phyloP scores from a whole-genome alignment of 2,329 filamentous ascomycete species.

The Exophiala phaeomuriformis region DNA sequence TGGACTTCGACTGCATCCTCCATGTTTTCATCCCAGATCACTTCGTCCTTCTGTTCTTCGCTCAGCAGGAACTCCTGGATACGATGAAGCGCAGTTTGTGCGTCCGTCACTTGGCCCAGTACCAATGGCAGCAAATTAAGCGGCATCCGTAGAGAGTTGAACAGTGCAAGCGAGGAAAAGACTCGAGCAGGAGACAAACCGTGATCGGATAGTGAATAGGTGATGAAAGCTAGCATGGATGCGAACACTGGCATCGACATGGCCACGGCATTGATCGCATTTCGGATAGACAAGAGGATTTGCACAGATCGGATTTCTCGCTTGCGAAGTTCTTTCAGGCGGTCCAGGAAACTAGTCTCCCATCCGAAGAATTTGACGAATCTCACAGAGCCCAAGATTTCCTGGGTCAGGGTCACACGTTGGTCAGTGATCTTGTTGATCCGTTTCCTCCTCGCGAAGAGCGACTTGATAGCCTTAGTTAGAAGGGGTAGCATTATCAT shows the following conservation, averaged over 20 bases:
- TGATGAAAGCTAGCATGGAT: slow-evolving; percentile 92
- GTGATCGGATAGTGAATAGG: slow-evolving; percentile 59
- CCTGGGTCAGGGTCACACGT: slow-evolving; percentile 81
- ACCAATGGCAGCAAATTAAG: slow-evolving; percentile 83
- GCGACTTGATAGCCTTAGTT: slow-evolving; percentile 64
- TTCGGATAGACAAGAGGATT: slow-evolving; percentile 70
- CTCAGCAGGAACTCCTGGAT: slow-evolving; percentile 82
- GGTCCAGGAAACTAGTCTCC: slow-evolving; percentile 77
- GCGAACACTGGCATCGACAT: slow-evolving; percentile 85
- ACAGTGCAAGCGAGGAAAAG: slow-evolving; percentile 88
- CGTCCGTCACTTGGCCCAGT: slow-evolving; percentile 83
- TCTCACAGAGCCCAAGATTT: slow-evolving; percentile 81
- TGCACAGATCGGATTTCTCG: slow-evolving; percentile 81
- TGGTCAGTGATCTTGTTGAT: slow-evolving; percentile 96
- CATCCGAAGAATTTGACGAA: slow-evolving; percentile 98
- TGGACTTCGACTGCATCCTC: slow-evolving; percentile 59
- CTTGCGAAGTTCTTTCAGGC: slow-evolving; percentile 64
- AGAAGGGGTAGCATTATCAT: slow-evolving; percentile 70
- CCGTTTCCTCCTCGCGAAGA: slow-evolving; percentile 65
- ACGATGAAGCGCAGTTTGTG: slow-evolving; percentile 72
- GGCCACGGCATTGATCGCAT: slow-evolving; percentile 74
- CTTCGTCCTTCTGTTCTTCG: slow-evolving; percentile 74
- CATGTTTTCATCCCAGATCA: slow-evolving; percentile 48
- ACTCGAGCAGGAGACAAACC: slow-evolving; percentile 62
- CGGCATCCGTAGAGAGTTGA: slow-evolving; percentile 84